Conservation (phyloP, 2,329 filamentous ascomycete species). For the Verticillium albo-atrum region DNA sequence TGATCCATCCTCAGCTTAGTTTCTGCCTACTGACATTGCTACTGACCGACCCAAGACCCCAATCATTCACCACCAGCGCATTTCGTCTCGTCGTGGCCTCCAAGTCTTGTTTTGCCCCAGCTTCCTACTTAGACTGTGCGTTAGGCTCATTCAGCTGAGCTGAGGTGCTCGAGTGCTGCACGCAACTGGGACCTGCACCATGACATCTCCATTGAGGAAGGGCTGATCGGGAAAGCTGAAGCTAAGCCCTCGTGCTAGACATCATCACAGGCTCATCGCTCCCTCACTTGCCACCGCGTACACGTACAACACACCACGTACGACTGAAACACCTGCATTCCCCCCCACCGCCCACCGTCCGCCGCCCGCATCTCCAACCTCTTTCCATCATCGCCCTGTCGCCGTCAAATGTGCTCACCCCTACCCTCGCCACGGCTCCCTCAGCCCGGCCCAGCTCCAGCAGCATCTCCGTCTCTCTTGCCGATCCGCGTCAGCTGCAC, state of each 20-base stretch:
- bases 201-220: not conserved
- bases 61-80: not conserved
- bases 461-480: not conserved
- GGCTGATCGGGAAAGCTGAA: not conserved
- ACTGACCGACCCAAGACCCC: too few species aligned
- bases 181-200: not conserved
- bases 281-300: not conserved
- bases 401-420: not conserved
- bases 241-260: not conserved
- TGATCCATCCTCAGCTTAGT: not conserved
- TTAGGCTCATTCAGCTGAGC: not conserved
- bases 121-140: too few species aligned
- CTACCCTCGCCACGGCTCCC: not conserved
- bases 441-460: not conserved
- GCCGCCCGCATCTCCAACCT: not conserved
- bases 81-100: too few species aligned
- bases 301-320: not conserved
- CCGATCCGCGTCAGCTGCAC: not conserved
- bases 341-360: not conserved
- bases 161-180: not conserved
- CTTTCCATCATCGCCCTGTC: not conserved
- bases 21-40: not conserved
- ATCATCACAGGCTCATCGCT: not conserved
- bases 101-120: too few species aligned
- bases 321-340: not conserved